Evolutionary conservation across 129 eudicot species (phyloP), one percentile per base, ranked within the genome.

Genomic region (Artemisia argyi): DNA sequence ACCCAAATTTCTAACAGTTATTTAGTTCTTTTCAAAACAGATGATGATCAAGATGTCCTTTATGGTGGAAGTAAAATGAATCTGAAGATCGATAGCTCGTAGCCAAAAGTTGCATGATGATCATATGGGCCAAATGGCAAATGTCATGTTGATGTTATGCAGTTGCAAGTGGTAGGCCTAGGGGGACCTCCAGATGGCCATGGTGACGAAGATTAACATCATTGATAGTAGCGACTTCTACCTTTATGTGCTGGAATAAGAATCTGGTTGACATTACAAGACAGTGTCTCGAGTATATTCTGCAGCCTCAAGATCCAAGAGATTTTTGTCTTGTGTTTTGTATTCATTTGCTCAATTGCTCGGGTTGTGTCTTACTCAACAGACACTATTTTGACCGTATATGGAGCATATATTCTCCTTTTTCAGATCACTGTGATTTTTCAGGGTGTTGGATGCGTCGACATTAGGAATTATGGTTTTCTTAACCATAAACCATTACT

Each of bases 161-260:
- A 88, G 97, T 77, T 88, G 96, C 86, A 88, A 81, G 93, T 88
- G 78, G 90, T 88, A 61, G 96, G 93, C 74, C 94, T 89, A 9
- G 95, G 97, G 35, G 97, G 97, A 71, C 80, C 83, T 71, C 88
- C 96, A 16, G 92, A 91, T 75, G 88, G 85, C 46, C 88, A 76
- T 73, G 79, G 72, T 47, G 90, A 89, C 15, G 87, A 78, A 1
- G 88, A 79, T 1, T 80, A 70, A 68, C 93, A 80, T 72, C 88
- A 87, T 57, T 84, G 78, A 68, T 91, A 18, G 82, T 78, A 63
- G 22, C 76, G 68, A 75, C 75, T 75, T 72, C 64, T 79, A 35
- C 52, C 65, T 61, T 72, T 66, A 70, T 76, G 72, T 72, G 67
- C 67, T 75, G 71, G 85, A 86, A 85, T 79, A 83, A 86, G 80